Evolutionary conservation across 2,329 filamentous ascomycete genomes (phyloP), one percentile per base, ranked within the genome.

Genomic region (Ophiostoma piceae): DNA sequence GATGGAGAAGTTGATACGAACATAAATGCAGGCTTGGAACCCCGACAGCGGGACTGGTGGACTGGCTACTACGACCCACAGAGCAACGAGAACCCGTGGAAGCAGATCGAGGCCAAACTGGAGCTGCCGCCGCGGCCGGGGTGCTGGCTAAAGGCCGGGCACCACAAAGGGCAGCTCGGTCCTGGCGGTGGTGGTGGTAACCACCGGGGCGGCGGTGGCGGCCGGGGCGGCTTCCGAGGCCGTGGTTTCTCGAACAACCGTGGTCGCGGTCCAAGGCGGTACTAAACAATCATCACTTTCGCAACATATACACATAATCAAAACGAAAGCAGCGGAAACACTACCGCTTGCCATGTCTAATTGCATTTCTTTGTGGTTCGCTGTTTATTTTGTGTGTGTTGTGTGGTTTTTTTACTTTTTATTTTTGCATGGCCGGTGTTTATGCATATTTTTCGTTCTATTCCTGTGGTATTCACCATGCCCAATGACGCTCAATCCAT

Each of bases 61-160:
- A 79, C 84, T 54, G 87, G 83, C 47, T 92, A 91, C 77, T 93
- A 92, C 77, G 85, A 91, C 71, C 84, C 86, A 0, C 84, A 82
- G 71, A 91, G 89, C 72, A 87, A 92, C 74, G 83, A 88, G 76
- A 92, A 94, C 76, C 91, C 91, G 0, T 94, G 91, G 91, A 84
- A 83, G 67, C 77, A 76, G 9, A 78, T 89, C 26, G 87, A 89
- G 77, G 79, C 79, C 74, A 74, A 77, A 7, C 77, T 77, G 32
- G 82, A 82, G 0, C 73, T 88, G 66, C 73, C 78, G 12, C 7
- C 71, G 54, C 71, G 83, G 1, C 76, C 76, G 16, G 84, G 83
- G 2, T 75, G 73, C 0, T 88, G 85, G 85, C 72, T 84, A 39
- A 71, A 66, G 12, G 37, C 29, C 3, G 70, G 66, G 11, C 68